These are phyloP conservation scores for Ophiocordyceps sinensis DNA, from an alignment of 2,329 filamentous ascomycete genomes.

Conservation along the genomic window DNA sequence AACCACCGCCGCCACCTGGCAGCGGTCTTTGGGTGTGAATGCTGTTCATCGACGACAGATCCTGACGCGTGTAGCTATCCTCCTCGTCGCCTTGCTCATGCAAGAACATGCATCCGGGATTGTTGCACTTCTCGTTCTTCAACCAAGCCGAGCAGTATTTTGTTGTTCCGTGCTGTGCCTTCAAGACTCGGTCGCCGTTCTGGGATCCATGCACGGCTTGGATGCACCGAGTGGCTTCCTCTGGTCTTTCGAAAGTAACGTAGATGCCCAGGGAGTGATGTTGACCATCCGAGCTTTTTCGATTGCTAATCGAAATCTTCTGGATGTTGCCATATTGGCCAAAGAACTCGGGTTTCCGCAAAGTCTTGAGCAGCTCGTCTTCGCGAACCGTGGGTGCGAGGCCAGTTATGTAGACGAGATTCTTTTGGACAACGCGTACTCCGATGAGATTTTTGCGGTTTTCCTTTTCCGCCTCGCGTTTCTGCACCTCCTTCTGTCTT, in stretches of 20 bases:
- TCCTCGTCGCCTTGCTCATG: slow-evolving; percentile 98
- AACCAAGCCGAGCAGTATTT: slow-evolving; percentile 98
- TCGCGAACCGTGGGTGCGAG: slow-evolving; percentile 84
- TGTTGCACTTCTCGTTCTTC: slow-evolving; percentile 85
- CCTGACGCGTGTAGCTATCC: slow-evolving; percentile 89
- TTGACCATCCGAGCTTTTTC: slow-evolving; percentile 61
- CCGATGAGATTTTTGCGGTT: slow-evolving; percentile 93
- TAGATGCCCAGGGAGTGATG: slow-evolving; percentile 91
- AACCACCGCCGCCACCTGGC: slow-evolving; percentile 27
- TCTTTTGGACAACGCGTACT: slow-evolving; percentile 93
- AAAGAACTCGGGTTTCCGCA: slow-evolving; percentile 87
- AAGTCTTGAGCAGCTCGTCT: slow-evolving; percentile 78
- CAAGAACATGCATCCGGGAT: slow-evolving; percentile 93
- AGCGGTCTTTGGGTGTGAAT: slow-evolving; percentile 64
- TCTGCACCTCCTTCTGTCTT: slow-evolving; percentile 89
- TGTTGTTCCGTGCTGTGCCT: slow-evolving; percentile 73
- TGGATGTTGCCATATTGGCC: slow-evolving; percentile 97
- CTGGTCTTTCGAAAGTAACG: slow-evolving; percentile 89
- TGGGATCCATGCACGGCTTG: slow-evolving; percentile 81
- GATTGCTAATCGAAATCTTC: slow-evolving; percentile 96
- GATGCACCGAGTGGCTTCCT: slow-evolving; percentile 83
- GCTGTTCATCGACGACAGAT: slow-evolving; percentile 88
- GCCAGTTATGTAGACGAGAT: slow-evolving; percentile 94
- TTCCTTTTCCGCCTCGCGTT: slow-evolving; percentile 88
- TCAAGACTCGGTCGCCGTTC: slow-evolving; percentile 75